Base-by-base conservation (phyloP, 2,329 filamentous ascomycete genomes). In the Chrysoporthe puriensis region DNA sequence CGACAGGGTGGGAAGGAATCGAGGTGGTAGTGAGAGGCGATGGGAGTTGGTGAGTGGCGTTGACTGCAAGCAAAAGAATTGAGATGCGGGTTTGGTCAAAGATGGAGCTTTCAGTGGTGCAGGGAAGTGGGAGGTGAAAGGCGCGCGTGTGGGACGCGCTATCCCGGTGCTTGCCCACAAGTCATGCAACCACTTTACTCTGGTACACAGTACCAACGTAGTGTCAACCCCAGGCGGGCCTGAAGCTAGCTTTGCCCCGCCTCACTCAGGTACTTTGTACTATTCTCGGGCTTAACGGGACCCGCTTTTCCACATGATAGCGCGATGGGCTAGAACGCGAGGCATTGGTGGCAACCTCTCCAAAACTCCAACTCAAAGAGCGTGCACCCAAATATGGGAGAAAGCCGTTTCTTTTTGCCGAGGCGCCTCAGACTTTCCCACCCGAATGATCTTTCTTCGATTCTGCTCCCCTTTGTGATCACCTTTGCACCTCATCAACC, bases 341-440 rank as follows among this genome's bases (percentile, higher is more conserved):
- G 40, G 50, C 42, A 57, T 52, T 63, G 62, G 62, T 57, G 62
- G 62, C 62, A 63, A 63, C 62, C 42, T 46, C 59, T 57, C n/a
- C 26, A 14, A 48, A 36, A 61, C 59, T 61, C 42, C 59, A 61
- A 46, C 43, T 46, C 26, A 57, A 57, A 14, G 11, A 40, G 18
- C 32, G 32, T 34, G 54, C 43, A n/a, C 42, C 26, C 46, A 52
- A 40, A 40, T 9, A 40, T 5, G 36, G 5, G 21, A 26, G 48
- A 54, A 54, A 54, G 50, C 50, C 50, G n/a, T 26, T 32, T 48
- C 8, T 48, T 34, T n/a, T 61, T 61, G n/a, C 36, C 36, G 36
- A 40, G 36, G 36, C 36, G 36, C 52, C 21, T 56, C 54, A 57
- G 18, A 18, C 34, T 40, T 40, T n/a, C 16, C 54, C 40, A 7